These are phyloP conservation scores for Tricholoma saponaceum DNA, from an alignment of 768 basidiomycete genomes.

Conservation along the genomic window DNA sequence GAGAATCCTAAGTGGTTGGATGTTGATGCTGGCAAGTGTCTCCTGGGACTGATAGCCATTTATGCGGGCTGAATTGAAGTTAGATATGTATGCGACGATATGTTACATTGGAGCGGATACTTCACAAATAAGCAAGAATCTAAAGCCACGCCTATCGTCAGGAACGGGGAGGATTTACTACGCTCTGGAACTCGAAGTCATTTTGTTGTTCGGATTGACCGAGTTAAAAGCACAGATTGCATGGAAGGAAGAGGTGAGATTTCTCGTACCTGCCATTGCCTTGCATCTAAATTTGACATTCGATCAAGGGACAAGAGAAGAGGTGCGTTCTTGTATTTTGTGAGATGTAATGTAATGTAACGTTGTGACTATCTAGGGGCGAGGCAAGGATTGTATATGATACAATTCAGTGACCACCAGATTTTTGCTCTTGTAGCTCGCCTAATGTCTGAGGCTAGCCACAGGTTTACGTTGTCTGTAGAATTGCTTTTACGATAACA, in stretches of 20 bases:
- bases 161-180: constrained; percentile 6
- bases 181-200: constrained; percentile 13
- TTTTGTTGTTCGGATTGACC: constrained; percentile 17
- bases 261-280: neutral
- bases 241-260: constrained; percentile 16
- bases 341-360: neutral
- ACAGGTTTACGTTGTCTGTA: too few relatives aligned
- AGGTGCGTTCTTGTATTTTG: constrained; percentile 21
- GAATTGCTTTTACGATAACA: too few relatives aligned
- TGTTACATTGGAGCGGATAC: constrained; percentile 12
- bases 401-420: too few relatives aligned
- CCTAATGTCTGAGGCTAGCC: too few relatives aligned
- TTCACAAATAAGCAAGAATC: neutral
- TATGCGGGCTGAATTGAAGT: neutral
- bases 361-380: constrained; percentile 18
- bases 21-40: constrained; percentile 3
- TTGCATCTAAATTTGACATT: neutral
- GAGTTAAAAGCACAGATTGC: constrained; percentile 18
- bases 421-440: too few relatives aligned
- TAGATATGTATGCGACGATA: constrained; percentile 9
- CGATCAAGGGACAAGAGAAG: constrained; percentile 31
- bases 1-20: constrained; percentile 13
- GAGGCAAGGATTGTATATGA: constrained; percentile 32
- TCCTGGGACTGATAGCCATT: neutral
- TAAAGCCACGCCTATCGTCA: neutral